phyloP scores from a whole-genome alignment of 1,284 basidiomycete genomes.

The Irpex sp. region DNA sequence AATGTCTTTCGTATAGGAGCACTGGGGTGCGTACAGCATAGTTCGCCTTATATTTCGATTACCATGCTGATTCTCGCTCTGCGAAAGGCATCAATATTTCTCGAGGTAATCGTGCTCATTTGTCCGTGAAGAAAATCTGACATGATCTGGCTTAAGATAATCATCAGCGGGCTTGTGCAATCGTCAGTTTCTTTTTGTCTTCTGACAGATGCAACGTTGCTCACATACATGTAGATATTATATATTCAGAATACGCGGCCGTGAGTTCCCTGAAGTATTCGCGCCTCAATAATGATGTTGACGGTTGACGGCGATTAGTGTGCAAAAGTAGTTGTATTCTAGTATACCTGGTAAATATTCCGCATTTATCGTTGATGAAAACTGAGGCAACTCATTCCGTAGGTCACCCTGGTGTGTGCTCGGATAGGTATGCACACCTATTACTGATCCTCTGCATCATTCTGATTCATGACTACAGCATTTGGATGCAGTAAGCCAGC shows the following conservation, averaged over 20 bases:
- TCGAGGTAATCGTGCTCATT: neutral
- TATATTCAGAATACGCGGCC: neutral
- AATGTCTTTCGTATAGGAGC: neutral
- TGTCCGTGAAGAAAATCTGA: neutral
- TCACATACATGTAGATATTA: neutral
- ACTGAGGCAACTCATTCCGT: neutral
- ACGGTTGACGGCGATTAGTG: neutral
- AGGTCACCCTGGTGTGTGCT: neutral
- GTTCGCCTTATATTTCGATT: neutral
- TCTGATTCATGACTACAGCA: neutral
- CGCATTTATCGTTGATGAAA: neutral
- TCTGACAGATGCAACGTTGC: neutral
- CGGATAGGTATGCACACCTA: neutral
- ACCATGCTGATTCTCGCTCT: neutral
- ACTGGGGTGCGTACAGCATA: neutral
- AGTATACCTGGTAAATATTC: neutral
- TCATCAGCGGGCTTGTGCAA: neutral
- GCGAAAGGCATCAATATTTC: neutral
- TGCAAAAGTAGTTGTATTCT: neutral
- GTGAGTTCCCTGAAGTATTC: neutral
- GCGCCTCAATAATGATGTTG: neutral
- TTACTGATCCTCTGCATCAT: neutral
- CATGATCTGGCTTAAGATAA: neutral
- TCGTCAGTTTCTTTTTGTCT: neutral
- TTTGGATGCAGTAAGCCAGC: neutral